Evolutionary conservation across 1,139 yeast species (phyloP), one percentile per base, ranked within the genome.

Genomic region (Yamadazyma epiphylla): DNA sequence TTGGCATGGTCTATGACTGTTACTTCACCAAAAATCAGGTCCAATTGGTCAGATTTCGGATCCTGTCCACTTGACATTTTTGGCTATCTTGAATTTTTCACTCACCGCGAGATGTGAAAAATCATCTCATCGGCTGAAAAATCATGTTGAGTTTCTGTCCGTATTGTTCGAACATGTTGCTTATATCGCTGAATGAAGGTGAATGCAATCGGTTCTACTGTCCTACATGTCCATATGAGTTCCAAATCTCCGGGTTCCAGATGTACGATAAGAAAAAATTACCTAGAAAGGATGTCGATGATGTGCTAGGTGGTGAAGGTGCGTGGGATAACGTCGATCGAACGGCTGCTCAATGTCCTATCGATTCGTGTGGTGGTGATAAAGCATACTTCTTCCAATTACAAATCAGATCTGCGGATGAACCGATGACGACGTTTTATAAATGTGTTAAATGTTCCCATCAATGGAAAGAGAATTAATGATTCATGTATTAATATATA

Each of bases 271-370:
- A 96, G 37, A 87, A 84, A 53, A 73, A 73, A 37, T 70, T 91
- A 51, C 83, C 85, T 22, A 70, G 95, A 53, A 91, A 91, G 51
- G 85, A 87, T 46, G 94, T 91, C 3, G 99, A 91, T 57, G 98
- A 91, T 61, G 96, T 91, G 8, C 70, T 91, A 16, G 98, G 99
- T 37, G 96, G 96, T 24, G 94, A 81, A 43, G 97, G 96, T 16
- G 94, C 97, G 3, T 91, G 98, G 98, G 98, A 91, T 55, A 89
- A 91, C 52, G 98, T 94, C 19, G 98, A 94, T 53, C 91, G 83
- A 49, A 83, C 91, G 0, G 66, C 77, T 2, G 83, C 91, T 0
- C 95, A 91, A 53, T 91, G 98, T 65, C 96, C 96, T 3, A 69
- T 76, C 26, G 94, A 85, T 40, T 58, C 70, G 1, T 91, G 98